phyloP scores from a whole-genome alignment of 2,329 filamentous ascomycete genomes.

The Ceratocystis papillata region DNA sequence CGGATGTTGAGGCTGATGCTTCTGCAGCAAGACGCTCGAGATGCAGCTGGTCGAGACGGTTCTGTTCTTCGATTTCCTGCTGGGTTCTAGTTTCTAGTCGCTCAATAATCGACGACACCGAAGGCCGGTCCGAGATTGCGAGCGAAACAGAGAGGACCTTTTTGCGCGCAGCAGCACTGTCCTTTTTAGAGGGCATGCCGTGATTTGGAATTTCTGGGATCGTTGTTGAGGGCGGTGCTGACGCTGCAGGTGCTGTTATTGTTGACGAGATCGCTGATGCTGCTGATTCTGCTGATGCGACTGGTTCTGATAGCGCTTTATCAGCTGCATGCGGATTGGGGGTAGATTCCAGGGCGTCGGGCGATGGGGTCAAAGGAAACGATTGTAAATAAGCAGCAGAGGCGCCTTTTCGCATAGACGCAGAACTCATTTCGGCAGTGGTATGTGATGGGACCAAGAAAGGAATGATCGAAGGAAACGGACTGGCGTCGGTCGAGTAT shows the following conservation, averaged over 20 bases:
- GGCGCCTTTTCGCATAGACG: neutral
- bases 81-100: conserved; percentile 19
- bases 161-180: conserved; percentile 17
- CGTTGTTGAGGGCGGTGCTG: neutral
- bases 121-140: conserved; percentile 17
- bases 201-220: neutral
- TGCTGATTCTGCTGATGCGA: neutral
- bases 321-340: neutral
- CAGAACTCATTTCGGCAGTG: conserved; percentile 6
- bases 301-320: neutral
- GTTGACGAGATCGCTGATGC: neutral
- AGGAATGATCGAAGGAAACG: neutral
- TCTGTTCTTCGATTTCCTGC: conserved; percentile 23
- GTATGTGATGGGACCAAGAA: neutral
- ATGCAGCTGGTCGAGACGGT: conserved; percentile 17
- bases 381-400: conserved; percentile 10
- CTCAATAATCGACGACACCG: conserved; percentile 20
- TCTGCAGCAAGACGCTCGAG: conserved; percentile 12
- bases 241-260: neutral
- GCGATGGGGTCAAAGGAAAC: conserved; percentile 23
- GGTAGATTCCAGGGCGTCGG: conserved; percentile 9
- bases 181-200: neutral
- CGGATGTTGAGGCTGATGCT: neutral
- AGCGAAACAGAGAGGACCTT: conserved; percentile 21
- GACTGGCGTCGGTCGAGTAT: neutral